phyloP scores from a whole-genome alignment of 2,329 filamentous ascomycete species.

The Aspergillus hiratsukae region DNA sequence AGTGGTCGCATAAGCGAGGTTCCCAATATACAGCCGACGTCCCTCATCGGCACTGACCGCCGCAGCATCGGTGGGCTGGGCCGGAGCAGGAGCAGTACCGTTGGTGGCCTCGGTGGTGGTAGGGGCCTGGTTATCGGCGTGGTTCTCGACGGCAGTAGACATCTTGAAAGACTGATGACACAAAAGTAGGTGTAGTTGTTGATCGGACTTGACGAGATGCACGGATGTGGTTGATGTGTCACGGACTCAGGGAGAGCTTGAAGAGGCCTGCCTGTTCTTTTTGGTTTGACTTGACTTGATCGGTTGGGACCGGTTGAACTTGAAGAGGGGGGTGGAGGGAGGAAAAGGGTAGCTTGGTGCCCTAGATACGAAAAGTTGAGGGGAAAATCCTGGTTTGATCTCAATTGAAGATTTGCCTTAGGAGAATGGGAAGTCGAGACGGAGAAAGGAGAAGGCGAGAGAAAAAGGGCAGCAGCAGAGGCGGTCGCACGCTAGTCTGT shows the following conservation, averaged over 20 bases:
- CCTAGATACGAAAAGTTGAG: conserved; percentile 58
- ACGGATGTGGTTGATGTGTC: conserved; percentile 30
- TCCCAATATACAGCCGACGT: conserved; percentile 99
- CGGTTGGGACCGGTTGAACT: conserved; percentile 30
- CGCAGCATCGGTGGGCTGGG: conserved; percentile 76
- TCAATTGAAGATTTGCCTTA: conserved; percentile 20
- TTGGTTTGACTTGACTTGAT: conserved; percentile 8
- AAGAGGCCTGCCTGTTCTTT: conserved; percentile 37
- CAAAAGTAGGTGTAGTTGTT: conserved; percentile 21
- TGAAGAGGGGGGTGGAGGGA: conserved; percentile 59
- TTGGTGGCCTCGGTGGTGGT: conserved; percentile 56
- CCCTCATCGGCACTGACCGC: conserved; percentile 97
- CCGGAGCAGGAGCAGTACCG: conserved; percentile 62
- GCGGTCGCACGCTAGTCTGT: conserved; percentile 9
- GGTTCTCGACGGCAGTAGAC: conserved; percentile 75
- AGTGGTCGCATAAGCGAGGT: conserved; percentile 99
- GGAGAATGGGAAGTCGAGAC: conserved; percentile 18
- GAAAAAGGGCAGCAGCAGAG: conserved; percentile 18
- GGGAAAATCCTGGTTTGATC: conserved; percentile 18
- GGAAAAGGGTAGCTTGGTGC: conserved; percentile 80
- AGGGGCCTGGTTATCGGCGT: conserved; percentile 59
- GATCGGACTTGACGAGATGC: conserved; percentile 31
- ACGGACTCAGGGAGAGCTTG: conserved; percentile 63
- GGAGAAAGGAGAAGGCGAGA: conserved; percentile 21
- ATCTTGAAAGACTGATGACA: conserved; percentile 58